Conservation (phyloP, 208 protist species). For the Acanthamoeba castellanii region DNA sequence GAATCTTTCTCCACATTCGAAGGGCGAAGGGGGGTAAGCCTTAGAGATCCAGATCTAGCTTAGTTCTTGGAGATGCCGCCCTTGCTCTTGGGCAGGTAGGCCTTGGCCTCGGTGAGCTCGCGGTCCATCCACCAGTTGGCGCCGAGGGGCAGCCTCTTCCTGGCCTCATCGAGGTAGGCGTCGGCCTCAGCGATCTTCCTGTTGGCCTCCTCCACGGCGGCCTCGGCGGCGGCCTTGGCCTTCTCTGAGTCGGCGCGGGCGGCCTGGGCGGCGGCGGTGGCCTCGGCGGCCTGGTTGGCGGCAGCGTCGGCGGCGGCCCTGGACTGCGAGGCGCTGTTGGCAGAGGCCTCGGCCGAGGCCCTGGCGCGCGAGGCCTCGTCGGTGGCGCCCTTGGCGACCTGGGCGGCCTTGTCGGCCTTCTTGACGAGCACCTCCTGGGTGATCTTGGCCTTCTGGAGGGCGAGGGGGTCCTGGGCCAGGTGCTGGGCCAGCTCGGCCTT, state of each 20-base stretch:
- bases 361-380: conserved; percentile 6
- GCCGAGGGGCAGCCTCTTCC: conserved; percentile 69
- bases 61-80: conserved; percentile 76
- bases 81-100: conserved; percentile 79
- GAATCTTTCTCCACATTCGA: neutral
- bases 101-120: conserved; percentile 78
- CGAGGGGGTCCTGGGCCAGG: conserved; percentile 76
- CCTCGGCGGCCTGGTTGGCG: neutral
- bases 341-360: neutral
- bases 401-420: conserved; percentile 78
- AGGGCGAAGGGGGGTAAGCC: neutral
- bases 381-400: conserved; percentile 72
- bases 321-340: conserved; percentile 66
- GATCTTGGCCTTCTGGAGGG: conserved; percentile 79
- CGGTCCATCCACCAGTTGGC: conserved; percentile 80
- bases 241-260: conserved; percentile 1
- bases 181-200: conserved; percentile 51
- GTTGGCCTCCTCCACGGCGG: conserved; percentile 60
- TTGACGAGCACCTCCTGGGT: conserved; percentile 75
- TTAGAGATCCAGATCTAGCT: neutral
- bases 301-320: conserved; percentile 46
- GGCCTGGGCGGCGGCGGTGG: conserved; percentile 28
- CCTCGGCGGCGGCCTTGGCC: conserved; percentile 59
- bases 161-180: conserved; percentile 72
- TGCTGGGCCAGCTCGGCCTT: conserved; percentile 79